These are phyloP conservation scores for Plantago ovata DNA, from an alignment of 257 asterid genomes.

Conservation along the genomic window DNA sequence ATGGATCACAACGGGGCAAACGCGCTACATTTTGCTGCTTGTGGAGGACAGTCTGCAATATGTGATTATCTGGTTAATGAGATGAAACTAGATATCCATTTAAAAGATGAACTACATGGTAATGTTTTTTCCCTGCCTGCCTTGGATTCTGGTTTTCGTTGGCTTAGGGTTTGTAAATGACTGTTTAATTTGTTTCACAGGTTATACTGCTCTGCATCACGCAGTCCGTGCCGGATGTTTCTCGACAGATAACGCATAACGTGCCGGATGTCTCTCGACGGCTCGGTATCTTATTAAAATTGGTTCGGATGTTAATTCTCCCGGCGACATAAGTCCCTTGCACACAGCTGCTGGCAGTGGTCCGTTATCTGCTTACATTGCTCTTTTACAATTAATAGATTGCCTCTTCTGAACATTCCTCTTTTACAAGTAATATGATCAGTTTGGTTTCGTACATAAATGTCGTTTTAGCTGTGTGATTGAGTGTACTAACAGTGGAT, in stretches of 20 bases:
- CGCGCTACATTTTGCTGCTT: too few relatives aligned
- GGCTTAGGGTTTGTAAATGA: not conserved
- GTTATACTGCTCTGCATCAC: constrained; percentile 23
- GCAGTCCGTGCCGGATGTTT: constrained; percentile 16
- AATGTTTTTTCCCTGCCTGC: not conserved
- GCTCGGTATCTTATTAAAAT: constrained; percentile 15
- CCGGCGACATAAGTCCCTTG: constrained; percentile 7
- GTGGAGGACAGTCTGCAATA: too few relatives aligned
- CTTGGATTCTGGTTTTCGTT: not conserved
- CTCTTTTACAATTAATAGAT: not conserved
- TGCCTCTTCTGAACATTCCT: too few relatives aligned
- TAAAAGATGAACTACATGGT: not conserved
- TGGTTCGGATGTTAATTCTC: constrained; percentile 17
- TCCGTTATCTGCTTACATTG: constrained; percentile 5
- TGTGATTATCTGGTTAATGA: not conserved
- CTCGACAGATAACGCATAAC: too few relatives aligned
- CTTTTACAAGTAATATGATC: too few relatives aligned
- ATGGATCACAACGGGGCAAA: too few relatives aligned
- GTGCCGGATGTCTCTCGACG: constrained; percentile 4
- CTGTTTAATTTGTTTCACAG: not conserved
- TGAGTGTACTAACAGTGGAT: too few relatives aligned
- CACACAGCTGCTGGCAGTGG: constrained; percentile 20
- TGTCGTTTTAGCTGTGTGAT: too few relatives aligned
- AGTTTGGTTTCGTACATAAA: too few relatives aligned
- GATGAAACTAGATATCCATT: not conserved